Percentiles rank a stretch among this genome's conserved stretches.
Evolutionary conservation across 257 asterid species (phyloP).

Genomic region (Solanum pimpinellifolium): DNA sequence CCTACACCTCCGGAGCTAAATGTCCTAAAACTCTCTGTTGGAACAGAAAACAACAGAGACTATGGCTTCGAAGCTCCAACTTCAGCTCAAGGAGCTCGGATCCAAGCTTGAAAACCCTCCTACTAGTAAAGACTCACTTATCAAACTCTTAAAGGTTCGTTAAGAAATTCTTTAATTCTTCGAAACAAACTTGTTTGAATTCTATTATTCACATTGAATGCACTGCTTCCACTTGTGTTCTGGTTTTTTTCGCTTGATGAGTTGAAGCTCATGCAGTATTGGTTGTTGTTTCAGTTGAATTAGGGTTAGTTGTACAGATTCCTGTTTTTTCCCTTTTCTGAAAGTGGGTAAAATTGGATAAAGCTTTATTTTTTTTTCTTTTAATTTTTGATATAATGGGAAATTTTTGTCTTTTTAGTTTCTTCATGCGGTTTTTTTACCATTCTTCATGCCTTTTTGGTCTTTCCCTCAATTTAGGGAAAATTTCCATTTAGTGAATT

Average conservation of each 20-base stretch:
- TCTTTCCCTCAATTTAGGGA: not conserved
- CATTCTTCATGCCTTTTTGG: not conserved
- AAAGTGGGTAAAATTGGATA: not conserved
- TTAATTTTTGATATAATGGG: not conserved
- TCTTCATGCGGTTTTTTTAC: not conserved
- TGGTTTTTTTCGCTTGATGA: not conserved
- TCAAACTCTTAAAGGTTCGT: slow-evolving; percentile 58
- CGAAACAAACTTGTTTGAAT: not conserved
- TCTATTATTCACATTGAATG: not conserved
- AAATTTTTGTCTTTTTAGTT: not conserved
- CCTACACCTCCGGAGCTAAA: not conserved
- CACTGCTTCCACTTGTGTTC: not conserved
- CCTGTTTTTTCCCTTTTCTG: not conserved
- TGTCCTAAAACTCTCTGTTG: not conserved
- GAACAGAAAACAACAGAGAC: not conserved
- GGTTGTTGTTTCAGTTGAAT: not conserved
- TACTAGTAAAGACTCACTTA: slow-evolving; percentile 62
- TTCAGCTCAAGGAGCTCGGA: slow-evolving; percentile 67
- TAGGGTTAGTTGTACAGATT: slow-evolving; percentile 18
- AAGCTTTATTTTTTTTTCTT: not conserved
- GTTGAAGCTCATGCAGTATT: not conserved
- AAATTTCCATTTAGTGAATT: not conserved
- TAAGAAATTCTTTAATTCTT: not conserved
- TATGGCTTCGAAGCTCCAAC: slow-evolving; percentile 65
- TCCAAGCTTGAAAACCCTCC: slow-evolving; percentile 67